These are phyloP conservation scores for Mycena belliarum DNA, from an alignment of 768 basidiomycete species.

Conservation along the genomic window DNA sequence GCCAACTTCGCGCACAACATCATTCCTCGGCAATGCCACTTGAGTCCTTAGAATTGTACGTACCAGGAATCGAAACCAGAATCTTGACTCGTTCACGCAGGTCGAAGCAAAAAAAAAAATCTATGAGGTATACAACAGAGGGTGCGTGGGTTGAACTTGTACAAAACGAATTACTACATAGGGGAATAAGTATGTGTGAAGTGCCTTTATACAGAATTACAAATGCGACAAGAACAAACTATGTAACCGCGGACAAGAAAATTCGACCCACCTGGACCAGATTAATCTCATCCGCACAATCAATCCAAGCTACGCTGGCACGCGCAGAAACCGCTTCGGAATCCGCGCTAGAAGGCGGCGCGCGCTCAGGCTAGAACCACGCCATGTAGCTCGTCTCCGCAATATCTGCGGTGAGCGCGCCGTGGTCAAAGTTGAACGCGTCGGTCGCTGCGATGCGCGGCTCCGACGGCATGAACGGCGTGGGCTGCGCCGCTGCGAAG, in stretches of 20 bases:
- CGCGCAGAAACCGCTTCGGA: background rate
- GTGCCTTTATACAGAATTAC: slow-evolving; percentile 20
- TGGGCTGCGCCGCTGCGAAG: slow-evolving; percentile 36
- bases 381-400: slow-evolving; percentile 70
- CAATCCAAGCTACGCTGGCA: background rate
- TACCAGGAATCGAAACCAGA: no score
- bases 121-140: no score
- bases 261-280: background rate
- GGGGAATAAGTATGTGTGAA: slow-evolving; percentile 5
- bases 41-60: no score
- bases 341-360: background rate
- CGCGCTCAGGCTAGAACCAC: slow-evolving; percentile 49
- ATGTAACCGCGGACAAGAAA: background rate
- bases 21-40: no score
- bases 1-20: no score
- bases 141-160: no score
- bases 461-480: slow-evolving; percentile 47
- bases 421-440: slow-evolving; percentile 63
- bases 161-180: no score
- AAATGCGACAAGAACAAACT: slow-evolving; percentile 19
- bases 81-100: no score
- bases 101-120: no score
- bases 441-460: slow-evolving; percentile 55
- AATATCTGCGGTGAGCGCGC: slow-evolving; percentile 53
- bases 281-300: background rate